A percentile compares a stretch with the other conserved stretches of the same genome.
These are phyloP conservation scores for Boletus tomentosulus DNA, from an alignment of 768 basidiomycete species.

Conservation along the genomic window DNA sequence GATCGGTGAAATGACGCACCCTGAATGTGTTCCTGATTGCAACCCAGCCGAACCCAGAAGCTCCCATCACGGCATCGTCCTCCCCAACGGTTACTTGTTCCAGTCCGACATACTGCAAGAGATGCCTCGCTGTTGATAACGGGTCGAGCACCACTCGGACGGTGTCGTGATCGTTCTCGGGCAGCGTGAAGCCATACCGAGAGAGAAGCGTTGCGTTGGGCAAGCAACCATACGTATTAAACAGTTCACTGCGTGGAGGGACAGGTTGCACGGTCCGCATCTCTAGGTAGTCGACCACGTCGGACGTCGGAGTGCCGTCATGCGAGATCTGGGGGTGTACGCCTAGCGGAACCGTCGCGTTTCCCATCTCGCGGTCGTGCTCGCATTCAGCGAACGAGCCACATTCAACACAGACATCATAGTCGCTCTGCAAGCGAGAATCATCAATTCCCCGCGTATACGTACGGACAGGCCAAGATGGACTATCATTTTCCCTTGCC, in stretches of 20 bases:
- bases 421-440: slow-evolving; percentile 52
- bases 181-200: slow-evolving; percentile 72
- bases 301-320: slow-evolving; percentile 6
- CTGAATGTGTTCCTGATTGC: slow-evolving; percentile 26
- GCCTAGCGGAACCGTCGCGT: neutral
- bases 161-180: slow-evolving; percentile 66
- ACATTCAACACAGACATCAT: slow-evolving; percentile 67
- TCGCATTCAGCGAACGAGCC: slow-evolving; percentile 63
- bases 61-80: slow-evolving; percentile 18
- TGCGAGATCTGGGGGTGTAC: slow-evolving; percentile 11
- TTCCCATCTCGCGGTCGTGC: slow-evolving; percentile 48
- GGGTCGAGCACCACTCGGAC: slow-evolving; percentile 34
- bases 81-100: slow-evolving; percentile 2
- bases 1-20: slow-evolving; percentile 21
- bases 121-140: slow-evolving; percentile 10
- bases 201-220: slow-evolving; percentile 62
- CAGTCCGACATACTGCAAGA: slow-evolving; percentile 11
- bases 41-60: slow-evolving; percentile 2
- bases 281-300: slow-evolving; percentile 46
- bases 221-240: slow-evolving; percentile 74
- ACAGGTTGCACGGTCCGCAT: slow-evolving; percentile 63
- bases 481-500: neutral
- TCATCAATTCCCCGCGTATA: slow-evolving; percentile 8
- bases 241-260: slow-evolving; percentile 51
- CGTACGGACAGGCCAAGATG: neutral